A percentile compares a stretch with the other conserved stretches of the same genome.
phyloP scores from a whole-genome alignment of 1,139 yeast genomes.

The Zygoascus sp. region DNA sequence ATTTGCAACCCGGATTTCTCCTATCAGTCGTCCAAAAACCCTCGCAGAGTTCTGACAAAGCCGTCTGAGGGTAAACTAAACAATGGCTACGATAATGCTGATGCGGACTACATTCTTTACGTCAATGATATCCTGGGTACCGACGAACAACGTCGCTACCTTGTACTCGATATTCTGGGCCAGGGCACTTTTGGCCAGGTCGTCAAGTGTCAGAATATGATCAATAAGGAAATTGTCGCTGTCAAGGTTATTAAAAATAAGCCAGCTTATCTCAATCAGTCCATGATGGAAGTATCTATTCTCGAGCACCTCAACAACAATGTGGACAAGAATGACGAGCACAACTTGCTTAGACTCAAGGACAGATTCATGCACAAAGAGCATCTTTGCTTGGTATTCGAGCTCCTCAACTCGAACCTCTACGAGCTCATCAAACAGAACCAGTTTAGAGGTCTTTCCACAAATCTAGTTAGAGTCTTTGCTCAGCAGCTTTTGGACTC shows the following conservation, averaged over 20 bases:
- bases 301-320: constrained; percentile 74
- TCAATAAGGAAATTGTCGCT: constrained; percentile 86
- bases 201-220: constrained; percentile 89
- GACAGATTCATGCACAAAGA: constrained; percentile 92
- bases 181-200: constrained; percentile 99
- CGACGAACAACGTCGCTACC: constrained; percentile 77
- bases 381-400: constrained; percentile 90
- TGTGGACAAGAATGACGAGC: constrained; percentile 63
- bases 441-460: constrained; percentile 85
- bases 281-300: constrained; percentile 83
- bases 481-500: constrained; percentile 80
- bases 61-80: constrained; percentile 81
- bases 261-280: constrained; percentile 88
- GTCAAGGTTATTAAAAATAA: constrained; percentile 92
- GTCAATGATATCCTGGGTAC: constrained; percentile 91
- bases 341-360: constrained; percentile 68
- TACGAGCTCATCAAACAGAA: constrained; percentile 91
- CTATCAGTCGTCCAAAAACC: constrained; percentile 81
- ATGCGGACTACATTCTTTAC: constrained; percentile 84
- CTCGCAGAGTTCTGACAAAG: constrained; percentile 85
- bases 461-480: constrained; percentile 71
- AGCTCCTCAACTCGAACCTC: constrained; percentile 77
- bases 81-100: constrained; percentile 83
- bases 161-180: constrained; percentile 86
- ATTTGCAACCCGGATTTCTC: constrained; percentile 85